A percentile compares a stretch with the other conserved stretches of the same genome.
These are phyloP conservation scores for Oryza punctata DNA, from an alignment of 176 grass and related monocot species.

Conservation along the genomic window DNA sequence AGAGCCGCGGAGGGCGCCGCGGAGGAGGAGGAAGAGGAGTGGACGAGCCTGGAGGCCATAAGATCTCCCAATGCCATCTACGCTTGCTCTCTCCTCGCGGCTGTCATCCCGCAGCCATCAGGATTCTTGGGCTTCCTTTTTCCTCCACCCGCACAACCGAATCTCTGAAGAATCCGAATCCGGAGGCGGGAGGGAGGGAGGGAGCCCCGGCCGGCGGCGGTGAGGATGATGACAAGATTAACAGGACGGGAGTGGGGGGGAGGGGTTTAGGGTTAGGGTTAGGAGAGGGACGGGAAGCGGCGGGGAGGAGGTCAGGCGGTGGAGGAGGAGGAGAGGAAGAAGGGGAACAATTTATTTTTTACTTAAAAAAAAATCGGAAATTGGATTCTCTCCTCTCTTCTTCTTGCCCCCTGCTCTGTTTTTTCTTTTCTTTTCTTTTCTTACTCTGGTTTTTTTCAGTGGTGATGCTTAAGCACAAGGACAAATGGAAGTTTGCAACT, in stretches of 20 bases:
- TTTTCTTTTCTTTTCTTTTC: no score
- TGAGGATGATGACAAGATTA: not conserved
- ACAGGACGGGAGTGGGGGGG: not conserved
- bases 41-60: slow-evolving; percentile 89
- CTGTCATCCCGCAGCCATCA: slow-evolving; percentile 31
- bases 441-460: no score
- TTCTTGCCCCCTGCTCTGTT: not conserved
- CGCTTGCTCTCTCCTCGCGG: not conserved
- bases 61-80: slow-evolving; percentile 99
- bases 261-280: slow-evolving; percentile 42
- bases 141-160: no score
- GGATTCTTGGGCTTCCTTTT: no score
- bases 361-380: slow-evolving; percentile 19
- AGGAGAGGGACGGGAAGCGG: slow-evolving; percentile 34
- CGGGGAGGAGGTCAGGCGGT: slow-evolving; percentile 5
- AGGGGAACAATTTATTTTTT: no score
- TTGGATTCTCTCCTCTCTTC: slow-evolving; percentile 16
- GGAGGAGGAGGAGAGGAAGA: slow-evolving; percentile 9
- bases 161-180: slow-evolving; percentile 26
- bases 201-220: not conserved
- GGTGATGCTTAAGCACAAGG: not conserved
- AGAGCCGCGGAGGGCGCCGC: slow-evolving; percentile 35
- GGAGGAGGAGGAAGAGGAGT: slow-evolving; percentile 38
- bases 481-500: not conserved
- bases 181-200: not conserved